These are phyloP conservation scores for Toxoplasma gondii DNA, from an alignment of 169 alveolate genomes.

Conservation along the genomic window DNA sequence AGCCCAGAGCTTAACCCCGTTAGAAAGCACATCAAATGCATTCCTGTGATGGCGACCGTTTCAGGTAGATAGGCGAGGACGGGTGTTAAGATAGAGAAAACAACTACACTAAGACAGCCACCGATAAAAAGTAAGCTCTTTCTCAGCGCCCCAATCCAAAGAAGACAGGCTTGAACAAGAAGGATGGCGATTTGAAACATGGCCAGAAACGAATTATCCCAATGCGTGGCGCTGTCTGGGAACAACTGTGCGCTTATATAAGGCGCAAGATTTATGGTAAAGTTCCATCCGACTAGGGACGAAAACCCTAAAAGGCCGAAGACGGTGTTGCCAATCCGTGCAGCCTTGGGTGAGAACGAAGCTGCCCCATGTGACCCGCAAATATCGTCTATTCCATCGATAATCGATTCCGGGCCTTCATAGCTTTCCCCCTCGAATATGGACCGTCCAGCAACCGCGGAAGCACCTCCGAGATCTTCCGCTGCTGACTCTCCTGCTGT, in stretches of 20 bases:
- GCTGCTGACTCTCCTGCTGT: not conserved
- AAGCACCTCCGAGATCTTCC: not conserved
- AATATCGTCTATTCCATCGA: not conserved
- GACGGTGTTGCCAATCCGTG: not conserved
- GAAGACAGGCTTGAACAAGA: not conserved
- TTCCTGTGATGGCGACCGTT: not conserved
- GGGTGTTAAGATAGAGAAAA: not conserved
- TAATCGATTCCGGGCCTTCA: not conserved
- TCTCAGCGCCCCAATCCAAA: not conserved
- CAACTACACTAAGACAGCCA: not conserved
- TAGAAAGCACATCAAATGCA: slow-evolving; percentile 33
- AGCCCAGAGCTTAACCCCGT: slow-evolving; percentile 37
- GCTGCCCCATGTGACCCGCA: not conserved
- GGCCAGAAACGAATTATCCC: slow-evolving; percentile 41
- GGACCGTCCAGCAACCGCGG: not conserved
- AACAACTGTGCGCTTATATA: slow-evolving; percentile 25
- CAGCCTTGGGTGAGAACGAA: not conserved
- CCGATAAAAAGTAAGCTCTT: not conserved
- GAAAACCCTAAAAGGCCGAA: slow-evolving; percentile 40
- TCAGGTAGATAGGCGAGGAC: not conserved
- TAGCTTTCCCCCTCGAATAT: not conserved
- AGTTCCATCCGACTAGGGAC: slow-evolving; percentile 45
- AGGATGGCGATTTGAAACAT: slow-evolving; percentile 37
- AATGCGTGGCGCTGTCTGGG: not conserved
- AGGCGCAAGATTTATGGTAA: slow-evolving; percentile 33